Evolutionary conservation across 345 rosid genomes (phyloP), one percentile per base, ranked within the genome.

Genomic region (Salix purpurea): DNA sequence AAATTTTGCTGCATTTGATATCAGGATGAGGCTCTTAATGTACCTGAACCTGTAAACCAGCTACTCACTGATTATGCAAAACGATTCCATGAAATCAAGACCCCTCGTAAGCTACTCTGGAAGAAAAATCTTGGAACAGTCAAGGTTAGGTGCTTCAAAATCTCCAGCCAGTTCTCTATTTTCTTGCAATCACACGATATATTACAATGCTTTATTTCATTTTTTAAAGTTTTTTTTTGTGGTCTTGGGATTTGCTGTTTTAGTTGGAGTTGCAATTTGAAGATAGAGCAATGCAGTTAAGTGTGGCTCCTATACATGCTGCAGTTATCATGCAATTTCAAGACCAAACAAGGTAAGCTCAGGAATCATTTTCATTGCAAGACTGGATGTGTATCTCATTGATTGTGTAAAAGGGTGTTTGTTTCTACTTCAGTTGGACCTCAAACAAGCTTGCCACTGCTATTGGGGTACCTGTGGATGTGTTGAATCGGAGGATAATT

Each of bases 61-160:
- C 83, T 93, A 86, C 88, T 96, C 26, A 78, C 89, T 74, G 96
- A 93, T 82, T 96, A 92, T 87, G 93, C 98, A 26, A 84, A 84
- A 77, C 83, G 90, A 78, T 96, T 86, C 82, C 90, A 90, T 30
- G 87, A 91, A 87, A 88, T 93, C 83, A 96, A 93, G 86, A 93
- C 97, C 76, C 99, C 99, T 78, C 96, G 96, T 58, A 96, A 93
- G 81, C 89, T 93, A 71, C 87, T 90, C 40, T 96, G 99, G 99
- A 93, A 91, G 93, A 93, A 96, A 88, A 91, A 92, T 87, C 94
- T 96, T 56, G 99, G 99, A 78, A 85, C 88, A 37, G 98, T 96
- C 79, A 92, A 92, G 98, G 99, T 92, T 70, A 69, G 85, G 10
- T 80, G 72, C 80, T 73, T 74, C 52, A 26, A 19, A 62, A 28